phyloP scores from a whole-genome alignment of 83 land plant genomes.

The Diphasiastrum complanatum region DNA sequence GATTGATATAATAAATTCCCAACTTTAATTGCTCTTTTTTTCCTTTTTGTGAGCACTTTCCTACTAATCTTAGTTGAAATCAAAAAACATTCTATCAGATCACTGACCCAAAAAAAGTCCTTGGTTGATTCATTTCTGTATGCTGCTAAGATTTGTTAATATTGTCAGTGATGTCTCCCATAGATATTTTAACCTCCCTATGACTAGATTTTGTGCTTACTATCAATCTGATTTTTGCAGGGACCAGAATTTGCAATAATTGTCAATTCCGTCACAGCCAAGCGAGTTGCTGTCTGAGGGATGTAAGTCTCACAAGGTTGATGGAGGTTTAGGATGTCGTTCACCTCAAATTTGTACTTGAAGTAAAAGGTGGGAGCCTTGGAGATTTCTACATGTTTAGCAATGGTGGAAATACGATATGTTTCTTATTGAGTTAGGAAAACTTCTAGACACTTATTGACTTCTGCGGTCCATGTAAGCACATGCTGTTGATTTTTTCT shows the following conservation, averaged over 20 bases:
- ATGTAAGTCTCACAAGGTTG: too few species aligned
- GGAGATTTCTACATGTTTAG: too few species aligned
- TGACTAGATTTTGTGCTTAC: not conserved
- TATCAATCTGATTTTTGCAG: slow-evolving; percentile 26
- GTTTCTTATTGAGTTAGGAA: too few species aligned
- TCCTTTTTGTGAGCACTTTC: not conserved
- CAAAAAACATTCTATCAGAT: not conserved
- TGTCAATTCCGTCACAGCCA: slow-evolving; percentile 71
- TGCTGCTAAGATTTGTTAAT: not conserved
- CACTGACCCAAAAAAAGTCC: not conserved
- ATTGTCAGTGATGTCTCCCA: not conserved
- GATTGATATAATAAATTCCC: not conserved
- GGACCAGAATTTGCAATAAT: slow-evolving; percentile 83
- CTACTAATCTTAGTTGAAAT: not conserved
- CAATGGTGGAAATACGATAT: too few species aligned
- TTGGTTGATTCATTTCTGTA: not conserved
- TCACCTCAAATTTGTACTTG: too few species aligned
- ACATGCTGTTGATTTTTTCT: too few species aligned
- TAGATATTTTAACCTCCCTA: not conserved
- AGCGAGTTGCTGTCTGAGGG: slow-evolving; percentile 78
- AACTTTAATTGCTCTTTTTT: not conserved
- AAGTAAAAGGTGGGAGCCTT: too few species aligned
- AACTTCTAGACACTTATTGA: too few species aligned
- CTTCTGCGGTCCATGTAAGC: too few species aligned
- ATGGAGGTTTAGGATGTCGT: too few species aligned